A percentile compares a stretch with the other conserved stretches of the same genome.
Conservation (phyloP, 2,329 filamentous ascomycete genomes). For the Scytalidium lignicola region DNA sequence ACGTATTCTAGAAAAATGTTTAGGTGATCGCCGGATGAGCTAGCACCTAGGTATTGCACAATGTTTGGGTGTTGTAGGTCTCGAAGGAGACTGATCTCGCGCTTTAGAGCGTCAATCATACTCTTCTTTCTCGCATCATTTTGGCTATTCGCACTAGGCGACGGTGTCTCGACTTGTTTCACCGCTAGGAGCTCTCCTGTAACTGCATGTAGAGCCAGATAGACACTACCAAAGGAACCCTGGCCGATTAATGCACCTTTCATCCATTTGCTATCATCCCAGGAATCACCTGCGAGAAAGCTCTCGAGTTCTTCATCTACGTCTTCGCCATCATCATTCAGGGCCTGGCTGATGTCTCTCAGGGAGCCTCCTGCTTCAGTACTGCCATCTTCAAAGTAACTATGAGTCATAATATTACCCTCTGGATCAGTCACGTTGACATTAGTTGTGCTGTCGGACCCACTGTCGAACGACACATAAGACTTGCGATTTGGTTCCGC, state of each 20-base stretch:
- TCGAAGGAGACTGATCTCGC: slow-evolving; percentile 89
- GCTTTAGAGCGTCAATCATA: slow-evolving; percentile 97
- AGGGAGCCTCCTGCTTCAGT: slow-evolving; percentile 73
- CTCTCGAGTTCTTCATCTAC: slow-evolving; percentile 83
- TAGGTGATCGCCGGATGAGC: slow-evolving; percentile 82
- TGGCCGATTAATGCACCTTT: slow-evolving; percentile 96
- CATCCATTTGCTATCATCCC: slow-evolving; percentile 99
- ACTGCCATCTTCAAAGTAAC: slow-evolving; percentile 79
- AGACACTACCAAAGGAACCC: slow-evolving; percentile 94
- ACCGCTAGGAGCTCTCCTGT: slow-evolving; percentile 97
- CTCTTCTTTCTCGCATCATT: slow-evolving; percentile 89
- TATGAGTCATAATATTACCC: slow-evolving; percentile 63
- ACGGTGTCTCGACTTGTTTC: slow-evolving; percentile 93
- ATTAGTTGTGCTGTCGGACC: slow-evolving; percentile 59
- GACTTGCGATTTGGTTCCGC: slow-evolving; percentile 88
- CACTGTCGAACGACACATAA: slow-evolving; percentile 79
- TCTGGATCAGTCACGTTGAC: slow-evolving; percentile 75
- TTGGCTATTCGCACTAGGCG: slow-evolving; percentile 69
- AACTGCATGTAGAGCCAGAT: slow-evolving; percentile 88
- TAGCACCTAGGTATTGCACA: slow-evolving; percentile 95
- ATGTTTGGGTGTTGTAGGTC: slow-evolving; percentile 96
- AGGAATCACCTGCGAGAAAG: slow-evolving; percentile 87
- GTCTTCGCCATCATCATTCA: slow-evolving; percentile 88
- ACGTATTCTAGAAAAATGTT: slow-evolving; percentile 99
- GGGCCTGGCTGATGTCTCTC: slow-evolving; percentile 77